Evolutionary conservation across 768 basidiomycete genomes (phyloP).

Genomic region (Amanita rimosa): DNA sequence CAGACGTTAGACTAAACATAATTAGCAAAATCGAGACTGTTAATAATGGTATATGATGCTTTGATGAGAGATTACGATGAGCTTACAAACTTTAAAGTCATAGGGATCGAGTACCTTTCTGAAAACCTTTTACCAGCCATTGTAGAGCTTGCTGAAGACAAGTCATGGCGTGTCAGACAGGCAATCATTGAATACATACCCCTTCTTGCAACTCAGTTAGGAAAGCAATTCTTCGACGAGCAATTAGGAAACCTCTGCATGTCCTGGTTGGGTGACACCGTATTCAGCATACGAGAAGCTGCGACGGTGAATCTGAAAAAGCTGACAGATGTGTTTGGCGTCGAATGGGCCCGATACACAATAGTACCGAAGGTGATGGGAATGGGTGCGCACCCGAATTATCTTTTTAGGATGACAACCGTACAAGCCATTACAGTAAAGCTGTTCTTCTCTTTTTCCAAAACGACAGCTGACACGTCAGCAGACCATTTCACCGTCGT

Average conservation of each 20-base stretch:
- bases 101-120: conserved; percentile 90
- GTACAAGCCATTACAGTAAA: conserved; percentile 93
- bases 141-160: conserved; percentile 96
- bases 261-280: conserved; percentile 98
- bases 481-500: conserved; percentile 90
- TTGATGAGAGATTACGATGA: conserved; percentile 2
- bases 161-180: conserved; percentile 98
- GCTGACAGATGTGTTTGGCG: conserved; percentile 95
- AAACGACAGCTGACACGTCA: conserved; percentile 4
- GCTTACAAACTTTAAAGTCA: conserved; percentile 44
- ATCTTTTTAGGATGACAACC: conserved; percentile 96
- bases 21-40: conserved; percentile 98
- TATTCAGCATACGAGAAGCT: conserved; percentile 97
- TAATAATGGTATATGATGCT: conserved; percentile 57
- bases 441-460: conserved; percentile 8
- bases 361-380: conserved; percentile 96
- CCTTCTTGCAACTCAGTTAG: conserved; percentile 95
- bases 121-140: conserved; percentile 96
- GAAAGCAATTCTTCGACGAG: conserved; percentile 95
- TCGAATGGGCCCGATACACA: conserved; percentile 89
- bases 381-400: conserved; percentile 96
- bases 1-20: conserved; percentile 93
- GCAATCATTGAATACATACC: conserved; percentile 99
- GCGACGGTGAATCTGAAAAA: conserved; percentile 96
- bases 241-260: conserved; percentile 95